A percentile compares a stretch with the other conserved stretches of the same genome.
Conservation (phyloP, 352 stramenopile species). For the Thraustotheca clavata region DNA sequence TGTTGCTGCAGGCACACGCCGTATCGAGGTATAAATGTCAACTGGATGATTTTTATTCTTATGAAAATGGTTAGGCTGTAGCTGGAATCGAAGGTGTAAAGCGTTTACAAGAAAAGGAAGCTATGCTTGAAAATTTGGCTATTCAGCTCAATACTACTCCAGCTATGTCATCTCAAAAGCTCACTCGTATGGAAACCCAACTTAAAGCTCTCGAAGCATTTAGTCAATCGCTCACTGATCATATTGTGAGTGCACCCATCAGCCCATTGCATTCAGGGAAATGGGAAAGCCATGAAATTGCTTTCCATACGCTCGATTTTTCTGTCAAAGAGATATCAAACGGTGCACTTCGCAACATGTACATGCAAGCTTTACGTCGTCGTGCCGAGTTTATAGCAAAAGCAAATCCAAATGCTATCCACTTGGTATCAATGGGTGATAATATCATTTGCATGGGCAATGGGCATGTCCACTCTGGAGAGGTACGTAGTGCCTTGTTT, state of each 20-base stretch:
- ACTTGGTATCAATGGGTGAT: conserved; percentile 42
- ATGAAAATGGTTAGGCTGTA: conserved; percentile 26
- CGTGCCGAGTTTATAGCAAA: conserved; percentile 48
- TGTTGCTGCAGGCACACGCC: conserved; percentile 65
- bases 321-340: background rate
- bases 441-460: conserved; percentile 45
- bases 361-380: conserved; percentile 46
- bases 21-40: conserved; percentile 34
- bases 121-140: conserved; percentile 37
- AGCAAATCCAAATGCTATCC: conserved; percentile 26
- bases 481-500: conserved; percentile 21
- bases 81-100: conserved; percentile 39
- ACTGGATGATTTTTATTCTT: background rate
- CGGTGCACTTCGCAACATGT: conserved; percentile 25
- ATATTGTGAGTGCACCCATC: conserved; percentile 35
- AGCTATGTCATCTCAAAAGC: conserved; percentile 50
- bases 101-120: conserved; percentile 52
- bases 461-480: conserved; percentile 38
- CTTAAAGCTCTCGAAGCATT: conserved; percentile 50
- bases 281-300: conserved; percentile 10
- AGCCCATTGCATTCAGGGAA: conserved; percentile 30
- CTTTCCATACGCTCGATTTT: conserved; percentile 28
- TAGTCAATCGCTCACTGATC: conserved; percentile 40
- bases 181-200: conserved; percentile 62
- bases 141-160: conserved; percentile 49